Conservation (phyloP, 2,329 filamentous ascomycete genomes). For the Colletotrichum aenigma region DNA sequence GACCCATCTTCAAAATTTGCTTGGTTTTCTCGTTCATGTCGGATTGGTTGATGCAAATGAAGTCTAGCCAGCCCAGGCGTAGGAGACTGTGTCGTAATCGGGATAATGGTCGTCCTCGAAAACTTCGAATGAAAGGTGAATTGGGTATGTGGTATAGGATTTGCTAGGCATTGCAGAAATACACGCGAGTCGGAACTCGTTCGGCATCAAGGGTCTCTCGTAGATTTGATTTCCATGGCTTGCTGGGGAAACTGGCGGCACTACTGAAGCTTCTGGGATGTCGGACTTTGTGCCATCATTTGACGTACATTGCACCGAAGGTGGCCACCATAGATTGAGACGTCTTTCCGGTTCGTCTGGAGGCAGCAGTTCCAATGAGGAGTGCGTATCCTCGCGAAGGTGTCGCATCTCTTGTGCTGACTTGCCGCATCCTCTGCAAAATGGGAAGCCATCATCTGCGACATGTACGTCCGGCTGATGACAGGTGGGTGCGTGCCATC, state of each 20-base stretch:
- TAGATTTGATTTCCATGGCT: not conserved
- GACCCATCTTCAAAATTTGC: not conserved
- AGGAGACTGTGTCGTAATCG: not conserved
- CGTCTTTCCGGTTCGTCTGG: not conserved
- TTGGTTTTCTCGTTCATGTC: not conserved
- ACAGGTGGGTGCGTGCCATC: not conserved
- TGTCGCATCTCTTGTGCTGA: not conserved
- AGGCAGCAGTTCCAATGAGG: not conserved
- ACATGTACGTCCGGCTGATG: not conserved
- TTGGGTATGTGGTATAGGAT: not conserved
- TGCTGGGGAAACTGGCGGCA: not conserved
- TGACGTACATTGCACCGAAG: not conserved
- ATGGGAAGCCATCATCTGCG: not conserved
- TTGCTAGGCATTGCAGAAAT: not conserved
- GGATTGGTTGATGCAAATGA: not conserved
- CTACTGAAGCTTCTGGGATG: not conserved
- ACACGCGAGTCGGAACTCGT: not conserved
- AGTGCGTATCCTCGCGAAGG: not conserved
- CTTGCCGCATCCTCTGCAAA: not conserved
- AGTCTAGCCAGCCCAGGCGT: not conserved
- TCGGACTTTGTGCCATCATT: not conserved
- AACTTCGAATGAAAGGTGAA: not conserved
- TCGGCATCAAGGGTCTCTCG: not conserved
- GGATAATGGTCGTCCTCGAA: not conserved
- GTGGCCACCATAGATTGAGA: not conserved